Conservation (phyloP, 1,284 basidiomycete species). For the Fomitopsis betulina region DNA sequence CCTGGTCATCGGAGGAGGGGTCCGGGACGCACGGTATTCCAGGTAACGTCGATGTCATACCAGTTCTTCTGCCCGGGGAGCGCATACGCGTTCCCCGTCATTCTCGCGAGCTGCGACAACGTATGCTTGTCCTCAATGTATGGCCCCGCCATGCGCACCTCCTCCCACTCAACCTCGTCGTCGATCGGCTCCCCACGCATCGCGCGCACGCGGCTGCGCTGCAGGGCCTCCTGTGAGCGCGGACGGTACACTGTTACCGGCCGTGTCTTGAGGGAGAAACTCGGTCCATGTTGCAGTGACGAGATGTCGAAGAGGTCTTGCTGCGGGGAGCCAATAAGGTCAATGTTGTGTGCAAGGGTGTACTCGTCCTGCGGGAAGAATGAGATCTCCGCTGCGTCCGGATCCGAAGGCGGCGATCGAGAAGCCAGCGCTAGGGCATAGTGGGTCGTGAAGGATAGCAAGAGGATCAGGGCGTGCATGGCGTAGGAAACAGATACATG, state of each 20-base stretch:
- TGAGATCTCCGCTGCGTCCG: constrained; percentile 1
- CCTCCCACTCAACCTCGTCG: constrained; percentile 55
- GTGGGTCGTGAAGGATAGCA: neutral
- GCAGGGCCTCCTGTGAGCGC: constrained; percentile 43
- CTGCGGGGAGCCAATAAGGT: neutral
- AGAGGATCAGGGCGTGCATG: constrained; percentile 1
- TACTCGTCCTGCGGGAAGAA: constrained; percentile 9
- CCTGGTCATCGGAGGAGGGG: neutral
- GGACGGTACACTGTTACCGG: constrained; percentile 62
- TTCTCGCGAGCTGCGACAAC: constrained; percentile 80
- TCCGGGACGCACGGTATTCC: constrained; percentile 60
- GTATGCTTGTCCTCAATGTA: constrained; percentile 83
- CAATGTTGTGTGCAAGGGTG: neutral
- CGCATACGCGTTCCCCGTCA: constrained; percentile 90
- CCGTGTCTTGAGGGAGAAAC: constrained; percentile 38
- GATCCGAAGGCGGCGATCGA: neutral
- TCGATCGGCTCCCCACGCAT: constrained; percentile 38
- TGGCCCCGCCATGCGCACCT: constrained; percentile 50
- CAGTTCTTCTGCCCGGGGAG: constrained; percentile 66
- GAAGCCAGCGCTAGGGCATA: neutral
- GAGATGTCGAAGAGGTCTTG: constrained; percentile 3
- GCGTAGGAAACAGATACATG: neutral
- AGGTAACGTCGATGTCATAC: constrained; percentile 76
- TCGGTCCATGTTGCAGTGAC: constrained; percentile 1
- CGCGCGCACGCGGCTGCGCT: constrained; percentile 50